Conservation (phyloP, 345 rosid species). For the Passiflora organensis region DNA sequence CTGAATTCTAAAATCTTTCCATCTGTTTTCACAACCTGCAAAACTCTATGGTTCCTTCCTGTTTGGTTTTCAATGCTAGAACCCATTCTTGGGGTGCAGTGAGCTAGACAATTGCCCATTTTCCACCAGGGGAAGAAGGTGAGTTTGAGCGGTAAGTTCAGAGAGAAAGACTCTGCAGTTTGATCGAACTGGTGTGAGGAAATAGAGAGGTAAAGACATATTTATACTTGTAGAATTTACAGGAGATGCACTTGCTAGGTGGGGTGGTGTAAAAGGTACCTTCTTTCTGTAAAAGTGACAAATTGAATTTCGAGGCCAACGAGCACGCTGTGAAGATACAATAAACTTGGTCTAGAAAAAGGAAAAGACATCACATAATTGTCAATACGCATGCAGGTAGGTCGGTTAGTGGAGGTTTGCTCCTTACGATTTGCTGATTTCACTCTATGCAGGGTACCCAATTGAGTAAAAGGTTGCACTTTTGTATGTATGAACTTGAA, state of each 20-base stretch:
- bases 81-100: neutral
- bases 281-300: neutral
- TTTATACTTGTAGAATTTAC: neutral
- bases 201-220: neutral
- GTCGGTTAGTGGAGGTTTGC: slow-evolving; percentile 22
- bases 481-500: neutral
- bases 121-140: neutral
- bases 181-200: neutral
- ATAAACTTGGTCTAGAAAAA: neutral
- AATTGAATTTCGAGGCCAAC: neutral
- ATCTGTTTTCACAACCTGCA: slow-evolving; percentile 35
- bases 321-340: neutral
- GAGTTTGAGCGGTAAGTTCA: neutral
- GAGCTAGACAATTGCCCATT: slow-evolving; percentile 23
- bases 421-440: neutral
- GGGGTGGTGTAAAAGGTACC: neutral
- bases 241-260: neutral
- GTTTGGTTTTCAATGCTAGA: slow-evolving; percentile 6
- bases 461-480: no score
- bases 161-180: neutral
- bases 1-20: slow-evolving; percentile 24
- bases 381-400: slow-evolving; percentile 27
- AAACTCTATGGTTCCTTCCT: slow-evolving; percentile 1
- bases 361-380: neutral
- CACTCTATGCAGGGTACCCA: neutral